Percentiles rank a stretch among this genome's conserved stretches.
These are phyloP conservation scores for Auricularia cornea DNA, from an alignment of 768 basidiomycete genomes.

Conservation along the genomic window DNA sequence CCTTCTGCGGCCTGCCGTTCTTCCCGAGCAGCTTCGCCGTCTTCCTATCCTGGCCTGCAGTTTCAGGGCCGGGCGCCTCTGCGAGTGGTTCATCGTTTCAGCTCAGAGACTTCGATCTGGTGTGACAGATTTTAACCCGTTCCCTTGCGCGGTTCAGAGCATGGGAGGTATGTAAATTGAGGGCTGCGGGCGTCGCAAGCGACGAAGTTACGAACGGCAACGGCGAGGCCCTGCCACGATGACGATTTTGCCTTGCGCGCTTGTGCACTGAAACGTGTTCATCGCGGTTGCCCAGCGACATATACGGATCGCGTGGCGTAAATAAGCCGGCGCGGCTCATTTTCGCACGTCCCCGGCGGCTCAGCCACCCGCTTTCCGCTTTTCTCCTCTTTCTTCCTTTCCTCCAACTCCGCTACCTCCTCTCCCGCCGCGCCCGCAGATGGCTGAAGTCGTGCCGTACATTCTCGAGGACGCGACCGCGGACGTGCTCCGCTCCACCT, in stretches of 20 bases:
- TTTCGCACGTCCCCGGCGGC: neutral
- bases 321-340: neutral
- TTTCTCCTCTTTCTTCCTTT: neutral
- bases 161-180: too few species aligned
- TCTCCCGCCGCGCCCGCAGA: neutral
- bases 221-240: too few species aligned
- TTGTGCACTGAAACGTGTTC: neutral
- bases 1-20: too few species aligned
- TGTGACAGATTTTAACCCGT: too few species aligned
- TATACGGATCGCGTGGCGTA: neutral
- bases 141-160: too few species aligned
- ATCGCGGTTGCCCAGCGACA: neutral
- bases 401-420: neutral
- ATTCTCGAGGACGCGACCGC: neutral
- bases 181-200: too few species aligned
- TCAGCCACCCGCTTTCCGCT: neutral
- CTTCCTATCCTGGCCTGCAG: too few species aligned
- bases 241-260: neutral
- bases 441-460: neutral
- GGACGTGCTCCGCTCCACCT: neutral
- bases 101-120: too few species aligned
- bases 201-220: too few species aligned
- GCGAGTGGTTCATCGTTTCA: too few species aligned
- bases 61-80: too few species aligned
- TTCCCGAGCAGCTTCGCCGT: too few species aligned